Conservation (phyloP, 352 stramenopile genomes). For the Pythium myriotylum region DNA sequence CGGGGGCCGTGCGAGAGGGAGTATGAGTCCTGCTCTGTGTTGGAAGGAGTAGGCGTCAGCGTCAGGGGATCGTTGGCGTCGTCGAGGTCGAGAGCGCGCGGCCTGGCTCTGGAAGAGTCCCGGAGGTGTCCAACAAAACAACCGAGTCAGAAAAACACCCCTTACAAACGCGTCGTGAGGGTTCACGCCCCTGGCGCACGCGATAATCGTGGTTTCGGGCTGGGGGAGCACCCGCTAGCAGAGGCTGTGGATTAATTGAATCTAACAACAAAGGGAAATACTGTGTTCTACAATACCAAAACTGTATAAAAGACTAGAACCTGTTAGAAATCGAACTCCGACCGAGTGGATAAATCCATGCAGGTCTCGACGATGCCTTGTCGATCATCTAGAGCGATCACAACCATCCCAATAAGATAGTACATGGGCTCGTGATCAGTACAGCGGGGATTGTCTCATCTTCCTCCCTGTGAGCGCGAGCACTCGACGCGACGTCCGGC, state of each 20-base stretch:
- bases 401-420: no score
- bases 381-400: slow-evolving; percentile 2
- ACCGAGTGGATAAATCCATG: neutral
- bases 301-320: neutral
- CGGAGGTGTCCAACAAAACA: slow-evolving; percentile 11
- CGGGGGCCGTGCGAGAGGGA: neutral
- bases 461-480: no score
- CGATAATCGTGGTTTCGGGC: neutral
- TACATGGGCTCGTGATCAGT: no score
- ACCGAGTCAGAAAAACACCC: slow-evolving; percentile 4
- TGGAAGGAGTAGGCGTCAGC: neutral
- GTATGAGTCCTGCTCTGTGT: slow-evolving; percentile 7
- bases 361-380: neutral
- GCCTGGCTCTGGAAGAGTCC: neutral
- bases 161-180: slow-evolving; percentile 10
- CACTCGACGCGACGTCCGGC: no score
- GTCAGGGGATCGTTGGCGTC: neutral
- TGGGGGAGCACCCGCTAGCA: neutral
- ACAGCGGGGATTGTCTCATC: no score
- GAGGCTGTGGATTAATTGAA: no score
- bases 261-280: neutral
- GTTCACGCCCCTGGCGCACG: neutral
- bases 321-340: neutral
- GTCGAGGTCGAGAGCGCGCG: neutral
- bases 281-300: neutral